These are phyloP conservation scores for Ehretia macrophylla DNA, from an alignment of 257 asterid genomes.

Conservation along the genomic window DNA sequence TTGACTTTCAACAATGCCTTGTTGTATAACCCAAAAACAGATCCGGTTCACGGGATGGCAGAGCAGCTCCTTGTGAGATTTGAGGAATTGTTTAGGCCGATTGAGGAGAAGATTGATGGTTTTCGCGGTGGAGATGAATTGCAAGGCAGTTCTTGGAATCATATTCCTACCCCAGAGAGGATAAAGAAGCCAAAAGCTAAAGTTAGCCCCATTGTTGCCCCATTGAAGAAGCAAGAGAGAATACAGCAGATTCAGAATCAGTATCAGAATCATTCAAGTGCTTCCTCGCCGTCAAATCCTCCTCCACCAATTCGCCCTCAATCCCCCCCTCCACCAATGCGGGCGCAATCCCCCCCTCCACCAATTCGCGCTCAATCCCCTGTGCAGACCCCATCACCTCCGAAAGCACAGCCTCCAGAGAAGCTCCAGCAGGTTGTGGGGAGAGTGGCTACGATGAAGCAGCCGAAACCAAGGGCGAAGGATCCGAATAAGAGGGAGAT, in stretches of 20 bases:
- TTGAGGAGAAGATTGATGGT: constrained; percentile 45
- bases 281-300: constrained; percentile 37
- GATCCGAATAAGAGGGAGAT: constrained; percentile 84
- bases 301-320: too few species aligned
- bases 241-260: constrained; percentile 42
- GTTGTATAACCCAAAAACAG: constrained; percentile 82
- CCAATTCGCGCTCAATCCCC: constrained; percentile 31
- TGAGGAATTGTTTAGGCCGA: constrained; percentile 71
- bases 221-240: constrained; percentile 43
- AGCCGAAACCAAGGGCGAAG: constrained; percentile 90
- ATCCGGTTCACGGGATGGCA: constrained; percentile 64
- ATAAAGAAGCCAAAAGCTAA: constrained; percentile 43
- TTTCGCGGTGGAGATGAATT: constrained; percentile 41
- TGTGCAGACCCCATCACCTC: constrained; percentile 47
- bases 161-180: constrained; percentile 42
- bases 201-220: constrained; percentile 16
- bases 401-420: constrained; percentile 37
- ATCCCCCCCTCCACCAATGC: constrained; percentile 27
- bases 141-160: constrained; percentile 86
- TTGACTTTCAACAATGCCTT: constrained; percentile 85
- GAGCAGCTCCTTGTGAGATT: constrained; percentile 50
- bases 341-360: constrained; percentile 35
- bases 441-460: constrained; percentile 35
- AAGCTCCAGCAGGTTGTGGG: constrained; percentile 31
- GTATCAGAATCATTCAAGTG: constrained; percentile 58